Evolutionary conservation across 768 basidiomycete species (phyloP), one percentile per base, ranked within the genome.

Genomic region (Agaricus sinodeliciosus): DNA sequence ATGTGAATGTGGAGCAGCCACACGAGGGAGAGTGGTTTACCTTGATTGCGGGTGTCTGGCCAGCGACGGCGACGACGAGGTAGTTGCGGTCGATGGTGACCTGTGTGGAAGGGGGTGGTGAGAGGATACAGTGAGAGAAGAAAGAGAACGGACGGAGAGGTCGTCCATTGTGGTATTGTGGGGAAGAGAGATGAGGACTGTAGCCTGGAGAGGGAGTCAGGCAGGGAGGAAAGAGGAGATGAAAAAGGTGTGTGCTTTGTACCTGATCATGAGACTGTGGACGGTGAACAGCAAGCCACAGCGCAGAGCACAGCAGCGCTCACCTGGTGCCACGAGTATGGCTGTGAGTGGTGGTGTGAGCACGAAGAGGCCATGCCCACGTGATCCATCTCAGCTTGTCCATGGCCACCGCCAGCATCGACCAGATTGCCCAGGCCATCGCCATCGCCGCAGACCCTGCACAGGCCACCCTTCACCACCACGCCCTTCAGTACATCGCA

Each of bases 241-340:
- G n/a, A n/a, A n/a, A n/a, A n/a, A n/a, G n/a, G n/a, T n/a, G n/a
- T n/a, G n/a, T n/a, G n/a, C n/a, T n/a, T n/a, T n/a, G n/a, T 72
- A 84, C 89, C 81, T 91, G 89, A 76, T 91, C 89, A 77, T 91
- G 89, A 57, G 89, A 90, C 89, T 91, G 58, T 55, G 61, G 56
- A 27, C 16, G 37, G 41, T 58, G n/a, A 55, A 45, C 39, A 48
- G 8, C 63, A 54, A 53, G 49, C 56, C 43, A 57, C 57, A 48
- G 50, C 16, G n/a, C n/a, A n/a, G 22, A 49, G 28, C 28, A 54
- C 26, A 53, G 52, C 47, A 47, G 48, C 45, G 41, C 78, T 57
- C 62, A 89, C 89, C 80, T 91, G 89, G 67, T 91, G 90, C 89
- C 89, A 91, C 58, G 89, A 88, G 61, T 91, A 91, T 1, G 76